Evolutionary conservation across 352 stramenopile species (phyloP).

Genomic region (Phytophthora rubi): DNA sequence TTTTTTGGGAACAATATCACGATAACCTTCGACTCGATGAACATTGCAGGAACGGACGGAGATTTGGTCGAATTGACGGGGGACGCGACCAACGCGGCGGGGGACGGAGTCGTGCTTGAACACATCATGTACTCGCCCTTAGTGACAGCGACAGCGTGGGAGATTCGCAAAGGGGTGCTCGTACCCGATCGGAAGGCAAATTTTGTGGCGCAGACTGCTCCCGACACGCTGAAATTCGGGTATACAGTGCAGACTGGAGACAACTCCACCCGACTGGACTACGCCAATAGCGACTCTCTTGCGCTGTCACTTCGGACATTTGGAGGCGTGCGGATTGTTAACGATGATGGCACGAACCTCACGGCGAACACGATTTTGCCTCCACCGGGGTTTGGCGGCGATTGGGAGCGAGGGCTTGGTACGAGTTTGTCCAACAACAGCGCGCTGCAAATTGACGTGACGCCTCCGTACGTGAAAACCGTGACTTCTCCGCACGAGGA

Average conservation of each 20-base stretch:
- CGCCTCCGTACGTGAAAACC: conserved; percentile 44
- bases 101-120: conserved; percentile 45
- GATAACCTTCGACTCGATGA: conserved; percentile 79
- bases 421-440: conserved; percentile 64
- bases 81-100: conserved; percentile 52
- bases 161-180: conserved; percentile 66
- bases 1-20: conserved; percentile 86
- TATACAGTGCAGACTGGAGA: conserved; percentile 74
- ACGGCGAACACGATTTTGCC: conserved; percentile 56
- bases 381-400: conserved; percentile 48
- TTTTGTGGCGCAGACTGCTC: conserved; percentile 39
- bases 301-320: conserved; percentile 41
- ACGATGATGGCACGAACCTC: conserved; percentile 35
- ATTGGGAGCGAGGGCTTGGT: conserved; percentile 68
- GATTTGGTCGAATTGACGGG: conserved; percentile 68
- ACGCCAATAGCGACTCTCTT: conserved; percentile 67
- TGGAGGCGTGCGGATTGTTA: conserved; percentile 42
- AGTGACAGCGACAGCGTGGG: conserved; percentile 59
- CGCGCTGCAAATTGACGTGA: conserved; percentile 62
- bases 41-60: conserved; percentile 65
- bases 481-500: conserved; percentile 68
- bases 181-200: conserved; percentile 45
- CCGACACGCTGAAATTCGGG: conserved; percentile 60
- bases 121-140: conserved; percentile 49
- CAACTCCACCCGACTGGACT: conserved; percentile 66